Base-by-base conservation (phyloP, 1,139 yeast genomes). In the Geotrichum citri-aurantii region DNA sequence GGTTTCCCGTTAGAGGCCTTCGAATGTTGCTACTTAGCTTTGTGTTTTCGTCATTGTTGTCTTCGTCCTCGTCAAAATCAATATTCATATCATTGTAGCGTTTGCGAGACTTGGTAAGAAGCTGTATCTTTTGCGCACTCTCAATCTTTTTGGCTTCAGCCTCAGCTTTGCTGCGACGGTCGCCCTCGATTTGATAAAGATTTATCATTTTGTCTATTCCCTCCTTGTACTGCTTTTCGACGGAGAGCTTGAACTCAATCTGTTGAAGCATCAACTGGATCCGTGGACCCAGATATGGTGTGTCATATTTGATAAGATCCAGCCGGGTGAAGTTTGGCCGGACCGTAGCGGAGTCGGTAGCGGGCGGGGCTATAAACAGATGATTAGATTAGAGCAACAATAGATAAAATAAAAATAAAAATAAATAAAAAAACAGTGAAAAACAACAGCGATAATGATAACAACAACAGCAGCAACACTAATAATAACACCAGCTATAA, bases 221-320 rank as follows among this genome's bases (percentile, higher is more conserved):
- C 63, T 86, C 95, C 66, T 86, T 85, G 73, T 92, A 93, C 73
- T 93, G 96, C 68, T 88, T 85, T 73, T 93, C 99, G 48, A 93
- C 96, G 69, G 92, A 95, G 56, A 92, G 79, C 73, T 93, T 93
- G 73, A 92, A 91, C 70, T 91, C 97, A 59, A 93, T 78, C 71
- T 91, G 96, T 73, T 91, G 97, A 59, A 93, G 79, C 98, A 93
- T 92, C 67, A 88, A 86, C 72, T 90, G 97, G 68, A 93, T 93
- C 64, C 95, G 83, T 68, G 93, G 97, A n/a, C 97, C 97, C 66
- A 93, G 77, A 1, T 96, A 88, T 0, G 97, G 97, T 66, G 97
- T 89, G 67, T 93, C 97, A 70, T 90, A 91, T 67, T 91, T 91
- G 71, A 90, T 81, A 62, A 93, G 77, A 71, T 93, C 99, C 66